Evolutionary conservation across 768 basidiomycete genomes (phyloP).

Genomic region (Cystobasidium tubakii): DNA sequence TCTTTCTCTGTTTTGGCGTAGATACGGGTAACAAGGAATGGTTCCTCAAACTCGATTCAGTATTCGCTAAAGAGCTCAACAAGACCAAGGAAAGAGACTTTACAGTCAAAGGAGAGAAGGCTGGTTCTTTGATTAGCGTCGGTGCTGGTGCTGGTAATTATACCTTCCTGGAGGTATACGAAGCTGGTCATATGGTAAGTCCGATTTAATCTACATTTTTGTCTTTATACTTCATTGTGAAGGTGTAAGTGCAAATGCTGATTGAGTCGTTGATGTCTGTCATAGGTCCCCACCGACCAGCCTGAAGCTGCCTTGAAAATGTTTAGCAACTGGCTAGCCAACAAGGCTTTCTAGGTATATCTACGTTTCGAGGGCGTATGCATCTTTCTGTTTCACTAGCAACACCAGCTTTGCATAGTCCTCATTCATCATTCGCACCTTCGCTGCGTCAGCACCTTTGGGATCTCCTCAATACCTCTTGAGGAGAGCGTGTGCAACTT

Average conservation of each 20-base stretch:
- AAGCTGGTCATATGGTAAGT: slow-evolving; percentile 64
- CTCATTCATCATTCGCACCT: too few species aligned
- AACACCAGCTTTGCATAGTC: too few species aligned
- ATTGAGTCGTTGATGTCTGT: slow-evolving; percentile 14
- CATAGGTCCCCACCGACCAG: slow-evolving; percentile 67
- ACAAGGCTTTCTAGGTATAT: slow-evolving; percentile 16
- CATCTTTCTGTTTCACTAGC: too few species aligned
- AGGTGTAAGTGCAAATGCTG: neutral
- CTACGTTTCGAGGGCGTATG: too few species aligned
- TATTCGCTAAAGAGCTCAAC: slow-evolving; percentile 59
- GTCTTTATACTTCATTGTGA: neutral
- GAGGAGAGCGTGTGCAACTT: too few species aligned
- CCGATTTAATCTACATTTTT: neutral
- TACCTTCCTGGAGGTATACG: slow-evolving; percentile 69
- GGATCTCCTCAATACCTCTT: too few species aligned
- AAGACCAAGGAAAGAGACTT: slow-evolving; percentile 56
- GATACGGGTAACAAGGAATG: slow-evolving; percentile 25
- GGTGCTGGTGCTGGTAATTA: slow-evolving; percentile 48
- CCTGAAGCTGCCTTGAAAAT: slow-evolving; percentile 72
- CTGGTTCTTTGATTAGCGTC: slow-evolving; percentile 57
- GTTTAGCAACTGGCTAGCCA: slow-evolving; percentile 45
- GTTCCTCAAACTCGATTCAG: slow-evolving; percentile 27
- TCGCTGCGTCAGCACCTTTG: too few species aligned
- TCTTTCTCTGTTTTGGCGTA: neutral
- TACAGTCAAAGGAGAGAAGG: slow-evolving; percentile 55